Percentiles rank a stretch among this genome's conserved stretches.
Evolutionary conservation across 352 stramenopile species (phyloP).

Genomic region (Elongisporangium anandrum): DNA sequence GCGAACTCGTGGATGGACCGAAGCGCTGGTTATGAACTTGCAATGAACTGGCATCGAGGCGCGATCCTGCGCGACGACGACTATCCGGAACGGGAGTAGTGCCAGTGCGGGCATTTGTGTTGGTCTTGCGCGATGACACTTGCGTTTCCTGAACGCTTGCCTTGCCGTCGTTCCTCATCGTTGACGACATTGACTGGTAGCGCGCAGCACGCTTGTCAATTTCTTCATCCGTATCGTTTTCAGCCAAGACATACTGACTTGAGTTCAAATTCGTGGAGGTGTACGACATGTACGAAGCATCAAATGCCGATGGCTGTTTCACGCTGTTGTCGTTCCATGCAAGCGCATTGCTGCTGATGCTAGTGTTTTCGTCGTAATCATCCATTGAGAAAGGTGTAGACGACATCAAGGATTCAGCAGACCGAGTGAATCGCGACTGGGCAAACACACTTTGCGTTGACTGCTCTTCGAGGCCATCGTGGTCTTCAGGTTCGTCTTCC

Average conservation of each 20-base stretch:
- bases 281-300: not conserved
- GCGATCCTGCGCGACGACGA: not conserved
- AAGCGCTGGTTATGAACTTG: constrained; percentile 15
- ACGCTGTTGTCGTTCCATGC: constrained; percentile 6
- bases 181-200: constrained; percentile 26
- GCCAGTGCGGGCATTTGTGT: not conserved
- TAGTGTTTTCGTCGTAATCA: constrained; percentile 27
- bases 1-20: not conserved
- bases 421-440: constrained; percentile 45
- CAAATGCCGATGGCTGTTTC: constrained; percentile 7
- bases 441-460: constrained; percentile 52
- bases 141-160: not conserved
- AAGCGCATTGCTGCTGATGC: constrained; percentile 13
- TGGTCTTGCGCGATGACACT: not conserved
- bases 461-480: constrained; percentile 47
- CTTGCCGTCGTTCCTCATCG: not conserved
- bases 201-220: constrained; percentile 29
- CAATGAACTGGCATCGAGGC: constrained; percentile 15
- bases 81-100: not conserved
- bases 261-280: not conserved
- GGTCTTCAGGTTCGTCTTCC: not conserved
- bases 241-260: constrained; percentile 5
- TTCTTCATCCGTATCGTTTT: constrained; percentile 30
- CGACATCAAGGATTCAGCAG: constrained; percentile 30
- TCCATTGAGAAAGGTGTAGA: constrained; percentile 19